Conservation (phyloP, 768 basidiomycete species). For the Boletellus ananiceps region DNA sequence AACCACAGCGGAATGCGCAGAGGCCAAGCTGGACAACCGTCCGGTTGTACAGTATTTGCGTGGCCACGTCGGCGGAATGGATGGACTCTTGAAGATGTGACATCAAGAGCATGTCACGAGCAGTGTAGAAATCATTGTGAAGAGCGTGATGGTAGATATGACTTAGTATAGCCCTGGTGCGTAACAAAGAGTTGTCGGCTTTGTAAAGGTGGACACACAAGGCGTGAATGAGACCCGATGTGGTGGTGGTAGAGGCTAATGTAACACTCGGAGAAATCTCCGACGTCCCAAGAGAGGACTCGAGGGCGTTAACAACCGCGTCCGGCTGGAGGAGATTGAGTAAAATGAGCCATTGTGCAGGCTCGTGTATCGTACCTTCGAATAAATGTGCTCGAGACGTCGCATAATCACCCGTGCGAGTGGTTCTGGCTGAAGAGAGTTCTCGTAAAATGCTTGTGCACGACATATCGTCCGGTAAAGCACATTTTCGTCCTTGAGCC, state of each 20-base stretch:
- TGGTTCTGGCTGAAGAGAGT: slow-evolving; percentile 68
- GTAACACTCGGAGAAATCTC: slow-evolving; percentile 61
- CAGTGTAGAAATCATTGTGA: slow-evolving; percentile 94
- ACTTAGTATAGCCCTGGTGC: slow-evolving; percentile 94
- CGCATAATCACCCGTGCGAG: slow-evolving; percentile 89
- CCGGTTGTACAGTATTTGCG: slow-evolving; percentile 97
- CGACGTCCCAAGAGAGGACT: slow-evolving; percentile 57
- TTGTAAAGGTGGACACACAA: slow-evolving; percentile 93
- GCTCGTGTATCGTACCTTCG: slow-evolving; percentile 58
- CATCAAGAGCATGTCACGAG: slow-evolving; percentile 98
- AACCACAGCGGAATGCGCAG: slow-evolving; percentile 91
- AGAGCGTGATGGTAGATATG: slow-evolving; percentile 97
- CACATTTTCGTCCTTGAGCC: slow-evolving; percentile 92
- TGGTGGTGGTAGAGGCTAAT: slow-evolving; percentile 49
- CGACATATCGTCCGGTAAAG: slow-evolving; percentile 92
- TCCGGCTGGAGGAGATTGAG: slow-evolving; percentile 63
- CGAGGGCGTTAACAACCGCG: slow-evolving; percentile 85
- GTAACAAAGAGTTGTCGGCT: slow-evolving; percentile 83
- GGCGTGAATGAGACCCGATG: slow-evolving; percentile 78
- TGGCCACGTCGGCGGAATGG: slow-evolving; percentile 92
- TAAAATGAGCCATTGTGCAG: not conserved
- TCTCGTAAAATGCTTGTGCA: slow-evolving; percentile 89
- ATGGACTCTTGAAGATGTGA: slow-evolving; percentile 97
- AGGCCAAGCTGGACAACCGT: slow-evolving; percentile 96
- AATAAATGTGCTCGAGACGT: slow-evolving; percentile 95